Percentiles rank a stretch among this genome's conserved stretches.
phyloP scores from a whole-genome alignment of 495 filamentous ascomycete genomes.

The Xylaria longipes region DNA sequence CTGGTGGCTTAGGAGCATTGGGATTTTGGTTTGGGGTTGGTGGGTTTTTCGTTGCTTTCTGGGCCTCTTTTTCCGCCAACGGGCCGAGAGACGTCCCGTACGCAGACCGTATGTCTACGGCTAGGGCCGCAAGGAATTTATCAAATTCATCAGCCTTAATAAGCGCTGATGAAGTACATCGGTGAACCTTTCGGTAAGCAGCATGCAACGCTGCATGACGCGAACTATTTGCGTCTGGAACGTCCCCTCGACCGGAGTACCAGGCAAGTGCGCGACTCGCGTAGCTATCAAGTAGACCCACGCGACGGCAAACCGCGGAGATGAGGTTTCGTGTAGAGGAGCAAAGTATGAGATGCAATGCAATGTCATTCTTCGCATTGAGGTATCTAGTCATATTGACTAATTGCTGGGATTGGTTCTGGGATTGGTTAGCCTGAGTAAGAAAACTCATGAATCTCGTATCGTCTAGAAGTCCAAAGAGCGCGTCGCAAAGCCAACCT shows the following conservation, averaged over 20 bases:
- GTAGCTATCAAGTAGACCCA: slow-evolving; percentile 55
- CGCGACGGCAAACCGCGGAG: slow-evolving; percentile 68
- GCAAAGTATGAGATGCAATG: slow-evolving; percentile 73
- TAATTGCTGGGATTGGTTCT: slow-evolving; percentile 44
- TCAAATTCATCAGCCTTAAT: slow-evolving; percentile 58
- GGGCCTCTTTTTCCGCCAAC: slow-evolving; percentile 39
- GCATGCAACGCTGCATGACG: slow-evolving; percentile 44
- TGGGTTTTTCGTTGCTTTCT: slow-evolving; percentile 34
- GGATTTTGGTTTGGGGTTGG: slow-evolving; percentile 30
- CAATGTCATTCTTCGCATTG: slow-evolving; percentile 54
- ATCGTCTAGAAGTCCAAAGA: slow-evolving; percentile 67
- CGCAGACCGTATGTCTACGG: slow-evolving; percentile 51
- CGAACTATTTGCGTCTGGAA: slow-evolving; percentile 32
- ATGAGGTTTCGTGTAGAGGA: slow-evolving; percentile 77
- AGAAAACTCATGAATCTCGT: slow-evolving; percentile 54
- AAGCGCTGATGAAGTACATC: slow-evolving; percentile 46
- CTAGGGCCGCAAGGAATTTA: slow-evolving; percentile 50
- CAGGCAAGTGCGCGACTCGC: slow-evolving; percentile 45
- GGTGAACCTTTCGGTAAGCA: slow-evolving; percentile 57
- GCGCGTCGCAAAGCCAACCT: slow-evolving; percentile 69
- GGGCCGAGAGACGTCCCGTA: slow-evolving; percentile 50
- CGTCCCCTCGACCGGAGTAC: slow-evolving; percentile 44
- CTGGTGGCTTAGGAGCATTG: slow-evolving; percentile 32
- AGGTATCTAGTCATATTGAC: slow-evolving; percentile 54
- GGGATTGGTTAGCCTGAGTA: slow-evolving; percentile 30